These are phyloP conservation scores for Helicocarpus griseus DNA, from an alignment of 2,329 filamentous ascomycete genomes.

Conservation along the genomic window DNA sequence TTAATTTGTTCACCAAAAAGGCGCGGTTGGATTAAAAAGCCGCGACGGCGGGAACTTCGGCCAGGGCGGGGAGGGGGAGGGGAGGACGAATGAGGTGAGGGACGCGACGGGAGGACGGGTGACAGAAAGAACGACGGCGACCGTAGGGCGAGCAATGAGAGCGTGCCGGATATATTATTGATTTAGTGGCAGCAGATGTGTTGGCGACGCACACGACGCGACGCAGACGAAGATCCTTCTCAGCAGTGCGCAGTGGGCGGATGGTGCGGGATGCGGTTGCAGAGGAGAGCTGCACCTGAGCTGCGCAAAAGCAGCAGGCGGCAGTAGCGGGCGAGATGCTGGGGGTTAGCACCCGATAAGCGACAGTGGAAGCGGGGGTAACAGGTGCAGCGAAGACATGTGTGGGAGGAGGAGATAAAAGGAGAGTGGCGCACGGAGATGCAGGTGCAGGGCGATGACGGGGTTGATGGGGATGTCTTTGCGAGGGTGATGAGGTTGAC, in stretches of 20 bases:
- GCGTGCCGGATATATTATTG: not conserved
- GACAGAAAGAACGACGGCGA: not conserved
- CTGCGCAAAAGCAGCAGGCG: not conserved
- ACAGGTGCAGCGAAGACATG: not conserved
- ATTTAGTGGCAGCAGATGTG: not conserved
- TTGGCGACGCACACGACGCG: conserved; percentile 4
- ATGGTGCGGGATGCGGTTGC: not conserved
- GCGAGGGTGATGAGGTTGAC: not conserved
- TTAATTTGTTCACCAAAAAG: not conserved
- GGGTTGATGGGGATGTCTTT: not conserved
- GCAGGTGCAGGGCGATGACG: not conserved
- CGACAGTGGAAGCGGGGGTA: not conserved
- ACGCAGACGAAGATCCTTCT: not conserved
- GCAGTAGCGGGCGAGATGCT: not conserved
- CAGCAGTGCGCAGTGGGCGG: not conserved
- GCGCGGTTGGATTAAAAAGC: conserved; percentile 3
- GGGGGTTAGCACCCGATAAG: not conserved
- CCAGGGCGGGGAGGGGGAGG: not conserved
- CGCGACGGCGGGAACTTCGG: not conserved
- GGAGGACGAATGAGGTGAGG: not conserved
- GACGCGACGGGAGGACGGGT: not conserved
- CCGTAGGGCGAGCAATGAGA: not conserved
- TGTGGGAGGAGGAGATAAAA: not conserved
- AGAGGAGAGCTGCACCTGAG: conserved; percentile 1
- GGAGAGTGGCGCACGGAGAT: not conserved